Evolutionary conservation across 2,329 filamentous ascomycete genomes (phyloP).

Genomic region (Meredithiella fracta): DNA sequence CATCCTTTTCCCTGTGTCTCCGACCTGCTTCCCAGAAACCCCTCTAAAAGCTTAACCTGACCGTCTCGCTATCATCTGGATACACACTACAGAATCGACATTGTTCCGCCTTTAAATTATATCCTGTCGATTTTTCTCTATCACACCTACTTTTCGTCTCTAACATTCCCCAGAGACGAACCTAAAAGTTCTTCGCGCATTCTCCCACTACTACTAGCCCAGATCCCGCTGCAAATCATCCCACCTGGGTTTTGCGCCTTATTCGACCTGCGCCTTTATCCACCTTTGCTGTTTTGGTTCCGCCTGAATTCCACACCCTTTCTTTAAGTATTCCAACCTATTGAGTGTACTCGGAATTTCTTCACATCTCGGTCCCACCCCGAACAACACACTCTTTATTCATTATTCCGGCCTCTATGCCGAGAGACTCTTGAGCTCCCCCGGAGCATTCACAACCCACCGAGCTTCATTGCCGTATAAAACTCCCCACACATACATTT

Average conservation of each 20-base stretch:
- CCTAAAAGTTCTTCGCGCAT: background rate
- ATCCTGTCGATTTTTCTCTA: background rate
- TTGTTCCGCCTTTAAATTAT: background rate
- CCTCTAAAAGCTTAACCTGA: background rate
- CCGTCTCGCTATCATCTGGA: background rate
- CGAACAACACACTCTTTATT: background rate
- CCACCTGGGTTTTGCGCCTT: background rate
- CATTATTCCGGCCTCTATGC: slow-evolving; percentile 9
- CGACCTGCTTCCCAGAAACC: no score
- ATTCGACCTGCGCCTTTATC: background rate
- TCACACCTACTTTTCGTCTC: background rate
- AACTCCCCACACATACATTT: slow-evolving; percentile 5
- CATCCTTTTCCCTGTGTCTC: background rate
- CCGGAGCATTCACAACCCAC: slow-evolving; percentile 6
- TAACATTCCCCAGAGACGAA: background rate
- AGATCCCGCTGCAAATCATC: background rate
- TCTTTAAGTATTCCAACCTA: no score
- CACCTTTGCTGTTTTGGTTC: no score
- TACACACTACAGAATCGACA: background rate
- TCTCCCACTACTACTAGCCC: background rate
- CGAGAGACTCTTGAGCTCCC: slow-evolving; percentile 11
- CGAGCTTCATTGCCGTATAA: background rate
- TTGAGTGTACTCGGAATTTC: no score
- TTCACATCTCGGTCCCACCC: no score
- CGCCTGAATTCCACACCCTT: no score